Percentiles rank a stretch among this genome's conserved stretches.
These are phyloP conservation scores for Epichloe gansuensis DNA, from an alignment of 2,329 filamentous ascomycete genomes.

Conservation along the genomic window DNA sequence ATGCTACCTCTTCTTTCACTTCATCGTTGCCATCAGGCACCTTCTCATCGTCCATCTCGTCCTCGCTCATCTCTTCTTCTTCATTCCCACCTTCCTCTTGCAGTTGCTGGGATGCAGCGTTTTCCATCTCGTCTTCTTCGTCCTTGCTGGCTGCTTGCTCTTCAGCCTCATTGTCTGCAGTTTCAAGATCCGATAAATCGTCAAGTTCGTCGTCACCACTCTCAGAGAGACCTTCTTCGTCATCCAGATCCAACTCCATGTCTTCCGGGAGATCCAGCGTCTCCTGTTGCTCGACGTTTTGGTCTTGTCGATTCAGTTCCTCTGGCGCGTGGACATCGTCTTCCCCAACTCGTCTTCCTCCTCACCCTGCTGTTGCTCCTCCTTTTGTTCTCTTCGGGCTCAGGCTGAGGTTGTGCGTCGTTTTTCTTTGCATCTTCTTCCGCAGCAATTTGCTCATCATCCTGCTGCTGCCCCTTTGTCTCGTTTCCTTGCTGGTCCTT, in stretches of 20 bases:
- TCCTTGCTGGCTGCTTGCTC: constrained; percentile 21
- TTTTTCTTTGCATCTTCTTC: constrained; percentile 46
- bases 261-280: constrained; percentile 78
- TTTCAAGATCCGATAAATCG: constrained; percentile 42
- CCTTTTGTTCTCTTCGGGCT: constrained; percentile 32
- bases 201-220: constrained; percentile 49
- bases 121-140: constrained; percentile 25
- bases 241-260: constrained; percentile 73
- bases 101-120: constrained; percentile 25
- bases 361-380: constrained; percentile 26
- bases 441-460: constrained; percentile 46
- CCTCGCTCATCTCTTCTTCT: constrained; percentile 27
- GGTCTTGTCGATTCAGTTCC: constrained; percentile 50
- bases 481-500: constrained; percentile 72
- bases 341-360: constrained; percentile 23
- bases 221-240: constrained; percentile 44
- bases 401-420: constrained; percentile 27
- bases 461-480: constrained; percentile 55
- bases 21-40: constrained; percentile 30
- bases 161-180: constrained; percentile 27
- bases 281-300: constrained; percentile 71
- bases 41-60: constrained; percentile 41
- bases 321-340: constrained; percentile 44
- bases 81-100: constrained; percentile 32
- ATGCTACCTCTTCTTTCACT: constrained; percentile 33